Evolutionary conservation across 768 basidiomycete genomes (phyloP), one percentile per base, ranked within the genome.

Genomic region (Agrocybe praecox): DNA sequence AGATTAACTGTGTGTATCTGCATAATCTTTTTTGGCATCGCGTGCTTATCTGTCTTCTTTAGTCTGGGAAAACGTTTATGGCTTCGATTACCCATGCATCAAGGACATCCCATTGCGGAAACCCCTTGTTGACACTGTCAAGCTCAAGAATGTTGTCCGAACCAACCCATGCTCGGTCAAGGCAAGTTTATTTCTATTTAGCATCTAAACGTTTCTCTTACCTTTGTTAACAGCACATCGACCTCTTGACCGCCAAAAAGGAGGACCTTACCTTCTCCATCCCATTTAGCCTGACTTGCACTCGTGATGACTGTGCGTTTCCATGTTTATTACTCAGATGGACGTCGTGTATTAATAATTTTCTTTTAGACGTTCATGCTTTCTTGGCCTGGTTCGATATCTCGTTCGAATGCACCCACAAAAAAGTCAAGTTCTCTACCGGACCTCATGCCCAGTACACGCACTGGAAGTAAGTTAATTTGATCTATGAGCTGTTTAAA

Each of bases 21-120:
- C 23, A 46, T 45, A n/a, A n/a, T 36, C 47, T 49, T 50, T 9
- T 43, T 17, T 48, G 7, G 19, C 22, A 34, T 23, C 23, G 33
- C 55, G 46, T 59, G 47, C 17, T 34, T 56, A 22, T 15, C 56
- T 34, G 26, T 18, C 46, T 45, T 23, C n/a, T n/a, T 4, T 64
- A 98, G 96, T 96, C 80, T 99, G 97, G 97, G 95, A 98, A 67
- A 95, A 98, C 66, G 97, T 99, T 19, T 99, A 99, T 73, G 97
- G 97, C 22, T 98, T 99, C 74, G 96, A 99, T 74, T 99, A 93
- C 75, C 96, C 95, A 40, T 98, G 97, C 72, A 98, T 99, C 81
- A 98, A 98, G 76, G 94, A 97, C 71, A 97, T 99, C 63, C 97
- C 97, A 2, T 77, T 99, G 53, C 84, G 92, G 26, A 97, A 99